Base-by-base conservation (phyloP, 805 yeast species). In the Ogataea polymorpha region DNA sequence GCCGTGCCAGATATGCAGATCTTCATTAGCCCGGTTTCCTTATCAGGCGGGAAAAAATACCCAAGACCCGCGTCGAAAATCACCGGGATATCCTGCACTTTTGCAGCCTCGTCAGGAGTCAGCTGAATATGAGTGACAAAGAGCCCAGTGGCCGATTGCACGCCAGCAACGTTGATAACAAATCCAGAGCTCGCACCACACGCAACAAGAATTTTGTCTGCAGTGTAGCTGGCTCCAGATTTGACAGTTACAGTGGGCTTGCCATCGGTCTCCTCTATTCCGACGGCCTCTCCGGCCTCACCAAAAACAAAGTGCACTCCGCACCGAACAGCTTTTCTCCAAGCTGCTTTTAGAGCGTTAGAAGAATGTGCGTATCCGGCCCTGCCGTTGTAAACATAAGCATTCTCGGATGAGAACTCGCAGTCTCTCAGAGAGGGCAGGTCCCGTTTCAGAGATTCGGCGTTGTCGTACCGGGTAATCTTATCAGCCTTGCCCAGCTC, bases 31-130 rank as follows among this genome's bases (percentile, higher is more conserved):
- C 47, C 58, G 0, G 66, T 62, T 2, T 58, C 63, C 9, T 56
- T 52, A 48, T 72, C 77, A 12, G 79, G 79, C 5, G 77, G 75
- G 57, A 73, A 73, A 46, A 69, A 70, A 45, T 71, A 73, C 1
- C 78, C 77, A 48, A 59, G 47, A 28, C 67, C 72, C 2, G 74
- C 61, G 44, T 70, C 68, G 50, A 72, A 72, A 6, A 73, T 59
- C 14, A 73, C 60, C 9, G 78, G 76, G 13, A 69, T 62, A 31
- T 61, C 51, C 42, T 65, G 63, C 33, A 52, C 64, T 17, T 47
- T 53, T 25, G 54, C 54, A 38, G 55, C 70, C 46, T 72, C 75
- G 23, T 53, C 51, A 2, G 50, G 53, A 3, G 64, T 61, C 13
- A 72, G 45, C 25, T 59, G 50, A 8, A 72, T 61, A 45, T 69